Conservation (phyloP, 768 basidiomycete species). For the Tremella mesenterica region DNA sequence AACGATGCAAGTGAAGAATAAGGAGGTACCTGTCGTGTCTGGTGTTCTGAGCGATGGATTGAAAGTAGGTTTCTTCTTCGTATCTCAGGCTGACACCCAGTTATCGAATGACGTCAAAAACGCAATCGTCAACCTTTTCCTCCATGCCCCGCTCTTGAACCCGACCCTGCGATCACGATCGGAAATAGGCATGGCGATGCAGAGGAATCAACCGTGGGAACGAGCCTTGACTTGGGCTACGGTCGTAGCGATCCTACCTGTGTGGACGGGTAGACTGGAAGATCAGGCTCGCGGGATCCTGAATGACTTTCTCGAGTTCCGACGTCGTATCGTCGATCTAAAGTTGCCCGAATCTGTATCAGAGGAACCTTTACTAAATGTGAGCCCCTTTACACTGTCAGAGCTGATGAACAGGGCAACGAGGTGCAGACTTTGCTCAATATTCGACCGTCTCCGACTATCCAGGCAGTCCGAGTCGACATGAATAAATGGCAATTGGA, state of each 20-base stretch:
- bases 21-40: constrained; percentile 54
- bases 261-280: constrained; percentile 42
- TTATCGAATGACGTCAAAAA: constrained; percentile 35
- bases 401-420: constrained; percentile 53
- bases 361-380: constrained; percentile 66
- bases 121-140: constrained; percentile 30
- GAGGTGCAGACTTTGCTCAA: constrained; percentile 55
- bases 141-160: constrained; percentile 11
- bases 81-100: constrained; percentile 10
- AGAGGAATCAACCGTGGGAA: constrained; percentile 40
- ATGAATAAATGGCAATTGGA: constrained; percentile 80
- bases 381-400: constrained; percentile 46
- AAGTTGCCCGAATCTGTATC: constrained; percentile 57
- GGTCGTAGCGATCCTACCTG: constrained; percentile 17
- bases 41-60: constrained; percentile 71
- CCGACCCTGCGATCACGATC: constrained; percentile 14
- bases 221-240: constrained; percentile 9
- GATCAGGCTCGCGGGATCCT: constrained; percentile 51
- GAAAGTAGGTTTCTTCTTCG: constrained; percentile 48
- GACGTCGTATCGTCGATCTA: constrained; percentile 55
- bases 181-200: constrained; percentile 46
- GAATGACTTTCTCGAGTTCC: constrained; percentile 59
- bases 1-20: constrained; percentile 63
- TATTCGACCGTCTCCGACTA: constrained; percentile 61
- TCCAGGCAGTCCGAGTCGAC: constrained; percentile 55